Evolutionary conservation across 495 filamentous ascomycete genomes (phyloP).

Genomic region (Xylaria grammica): DNA sequence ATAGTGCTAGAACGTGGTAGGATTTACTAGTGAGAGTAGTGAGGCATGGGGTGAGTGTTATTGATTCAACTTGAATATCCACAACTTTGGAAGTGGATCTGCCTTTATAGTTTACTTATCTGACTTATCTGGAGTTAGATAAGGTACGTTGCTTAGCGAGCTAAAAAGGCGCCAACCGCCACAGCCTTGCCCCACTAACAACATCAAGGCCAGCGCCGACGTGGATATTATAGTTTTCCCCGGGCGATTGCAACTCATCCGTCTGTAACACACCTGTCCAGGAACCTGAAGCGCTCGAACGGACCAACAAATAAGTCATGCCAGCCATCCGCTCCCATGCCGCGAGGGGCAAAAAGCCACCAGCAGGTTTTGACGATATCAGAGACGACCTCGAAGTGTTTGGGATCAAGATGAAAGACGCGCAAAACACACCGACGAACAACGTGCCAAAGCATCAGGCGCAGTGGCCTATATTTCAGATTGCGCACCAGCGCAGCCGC

Average conservation of each 20-base stretch:
- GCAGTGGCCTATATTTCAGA: constrained; percentile 97
- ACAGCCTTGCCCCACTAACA: constrained; percentile 24
- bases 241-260: not conserved
- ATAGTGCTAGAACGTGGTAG: too few relatives aligned
- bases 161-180: too few relatives aligned
- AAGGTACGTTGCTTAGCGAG: too few relatives aligned
- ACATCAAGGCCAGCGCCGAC: constrained; percentile 19
- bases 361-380: constrained; percentile 94
- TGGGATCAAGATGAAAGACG: constrained; percentile 98
- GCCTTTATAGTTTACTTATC: too few relatives aligned
- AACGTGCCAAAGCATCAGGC: constrained; percentile 76
- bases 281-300: not conserved
- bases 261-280: not conserved
- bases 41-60: too few relatives aligned
- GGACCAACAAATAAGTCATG: constrained; percentile 58
- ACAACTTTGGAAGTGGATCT: too few relatives aligned
- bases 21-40: too few relatives aligned
- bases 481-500: constrained; percentile 87
- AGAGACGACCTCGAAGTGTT: constrained; percentile 97
- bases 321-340: constrained; percentile 75
- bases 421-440: constrained; percentile 70
- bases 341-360: constrained; percentile 82
- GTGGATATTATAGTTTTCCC: not conserved
- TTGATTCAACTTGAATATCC: too few relatives aligned
- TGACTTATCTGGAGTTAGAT: too few relatives aligned